Conservation (phyloP, 805 yeast species). For the Pichia scutulata region DNA sequence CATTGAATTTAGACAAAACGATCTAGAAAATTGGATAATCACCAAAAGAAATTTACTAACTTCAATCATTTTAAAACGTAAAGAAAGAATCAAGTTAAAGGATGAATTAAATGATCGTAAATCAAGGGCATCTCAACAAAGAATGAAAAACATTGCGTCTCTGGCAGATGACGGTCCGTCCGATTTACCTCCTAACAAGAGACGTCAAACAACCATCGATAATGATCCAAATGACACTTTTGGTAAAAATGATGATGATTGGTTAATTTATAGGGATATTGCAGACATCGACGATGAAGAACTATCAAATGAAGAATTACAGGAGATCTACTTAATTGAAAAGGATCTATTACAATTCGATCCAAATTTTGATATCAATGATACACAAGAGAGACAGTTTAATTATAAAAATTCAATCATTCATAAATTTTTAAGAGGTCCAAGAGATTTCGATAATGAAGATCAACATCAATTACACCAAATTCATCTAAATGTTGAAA, state of each 20-base stretch:
- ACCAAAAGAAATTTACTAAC: constrained; percentile 58
- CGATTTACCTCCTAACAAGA: constrained; percentile 22
- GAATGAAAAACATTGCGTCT: constrained; percentile 87
- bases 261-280: constrained; percentile 85
- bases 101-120: constrained; percentile 81
- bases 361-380: constrained; percentile 79
- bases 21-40: constrained; percentile 73
- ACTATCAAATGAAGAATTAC: constrained; percentile 66
- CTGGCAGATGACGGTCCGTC: constrained; percentile 58
- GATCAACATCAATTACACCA: constrained; percentile 84
- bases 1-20: constrained; percentile 65
- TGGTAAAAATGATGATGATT: constrained; percentile 93
- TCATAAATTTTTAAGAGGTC: constrained; percentile 86
- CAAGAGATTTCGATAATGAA: constrained; percentile 76
- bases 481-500: constrained; percentile 81
- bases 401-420: constrained; percentile 79
- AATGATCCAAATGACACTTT: constrained; percentile 91
- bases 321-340: constrained; percentile 54
- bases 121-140: constrained; percentile 82
- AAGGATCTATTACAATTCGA: constrained; percentile 72
- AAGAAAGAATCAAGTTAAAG: constrained; percentile 61
- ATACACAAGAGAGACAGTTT: constrained; percentile 69
- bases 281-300: constrained; percentile 72
- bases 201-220: constrained; percentile 61
- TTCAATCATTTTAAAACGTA: constrained; percentile 48